Conservation (phyloP, 2,329 filamentous ascomycete genomes). For the Corynespora cassiicola region DNA sequence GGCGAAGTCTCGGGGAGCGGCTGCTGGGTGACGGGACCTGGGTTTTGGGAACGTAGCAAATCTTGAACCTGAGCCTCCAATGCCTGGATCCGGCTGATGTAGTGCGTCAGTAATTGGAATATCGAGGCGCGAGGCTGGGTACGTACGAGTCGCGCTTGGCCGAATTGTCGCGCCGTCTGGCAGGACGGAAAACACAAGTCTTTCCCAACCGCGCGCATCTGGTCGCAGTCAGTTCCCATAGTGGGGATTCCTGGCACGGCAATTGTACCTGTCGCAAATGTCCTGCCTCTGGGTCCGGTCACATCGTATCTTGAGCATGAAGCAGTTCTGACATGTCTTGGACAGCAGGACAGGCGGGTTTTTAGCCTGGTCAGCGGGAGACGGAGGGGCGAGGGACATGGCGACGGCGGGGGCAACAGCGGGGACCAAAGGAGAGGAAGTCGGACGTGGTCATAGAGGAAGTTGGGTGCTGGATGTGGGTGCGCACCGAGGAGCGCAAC, state of each 20-base stretch:
- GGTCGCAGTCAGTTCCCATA: background rate
- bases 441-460: too few relatives aligned
- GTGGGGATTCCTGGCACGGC: background rate
- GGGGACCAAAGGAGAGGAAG: too few relatives aligned
- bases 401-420: too few relatives aligned
- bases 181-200: constrained; percentile 44
- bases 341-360: constrained; percentile 24
- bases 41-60: constrained; percentile 27
- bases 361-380: constrained; percentile 10
- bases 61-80: constrained; percentile 44
- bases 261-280: constrained; percentile 33
- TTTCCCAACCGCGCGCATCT: constrained; percentile 47
- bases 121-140: background rate
- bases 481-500: too few relatives aligned
- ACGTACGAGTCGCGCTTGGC: constrained; percentile 43
- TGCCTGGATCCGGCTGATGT: constrained; percentile 41
- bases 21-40: constrained; percentile 24
- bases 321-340: constrained; percentile 43
- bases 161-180: constrained; percentile 43
- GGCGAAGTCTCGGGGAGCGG: constrained; percentile 24
- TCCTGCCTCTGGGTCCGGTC: constrained; percentile 31
- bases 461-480: too few relatives aligned
- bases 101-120: constrained; percentile 4
- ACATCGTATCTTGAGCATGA: constrained; percentile 38
- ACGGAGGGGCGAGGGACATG: constrained; percentile 21